A percentile compares a stretch with the other conserved stretches of the same genome.
Evolutionary conservation across 106 monocot genomes (phyloP).

Genomic region (Phalaenopsis aphrodite): DNA sequence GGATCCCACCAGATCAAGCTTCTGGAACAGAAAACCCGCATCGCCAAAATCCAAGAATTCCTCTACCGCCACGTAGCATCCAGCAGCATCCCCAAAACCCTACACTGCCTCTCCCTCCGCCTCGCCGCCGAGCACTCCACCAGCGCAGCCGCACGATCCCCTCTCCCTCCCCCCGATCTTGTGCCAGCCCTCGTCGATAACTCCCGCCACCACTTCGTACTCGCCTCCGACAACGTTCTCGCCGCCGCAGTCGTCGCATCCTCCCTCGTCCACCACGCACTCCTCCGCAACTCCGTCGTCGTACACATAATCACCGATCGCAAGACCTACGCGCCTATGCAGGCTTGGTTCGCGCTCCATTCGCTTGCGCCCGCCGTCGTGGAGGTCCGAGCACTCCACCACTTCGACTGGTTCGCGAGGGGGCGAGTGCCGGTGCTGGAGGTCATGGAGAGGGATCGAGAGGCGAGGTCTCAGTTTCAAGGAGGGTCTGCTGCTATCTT

Average conservation of each 20-base stretch:
- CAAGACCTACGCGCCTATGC: slow-evolving; percentile 69
- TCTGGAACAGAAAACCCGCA: slow-evolving; percentile 50
- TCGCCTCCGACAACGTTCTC: slow-evolving; percentile 79
- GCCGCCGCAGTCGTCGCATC: slow-evolving; percentile 56
- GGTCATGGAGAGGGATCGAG: slow-evolving; percentile 72
- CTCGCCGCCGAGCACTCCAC: slow-evolving; percentile 62
- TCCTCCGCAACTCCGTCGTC: slow-evolving; percentile 32
- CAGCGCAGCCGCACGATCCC: slow-evolving; percentile 52
- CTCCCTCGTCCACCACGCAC: slow-evolving; percentile 46
- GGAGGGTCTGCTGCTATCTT: slow-evolving; percentile 63
- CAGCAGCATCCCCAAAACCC: slow-evolving; percentile 66
- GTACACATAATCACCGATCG: slow-evolving; percentile 72
- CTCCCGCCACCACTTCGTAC: slow-evolving; percentile 56
- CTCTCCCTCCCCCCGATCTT: slow-evolving; percentile 38
- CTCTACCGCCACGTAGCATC: slow-evolving; percentile 86
- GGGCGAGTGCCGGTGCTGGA: slow-evolving; percentile 64
- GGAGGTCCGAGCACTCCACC: slow-evolving; percentile 66
- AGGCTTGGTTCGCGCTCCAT: slow-evolving; percentile 82
- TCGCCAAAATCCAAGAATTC: slow-evolving; percentile 72
- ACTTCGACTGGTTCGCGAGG: slow-evolving; percentile 75
- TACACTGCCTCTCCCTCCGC: slow-evolving; percentile 58
- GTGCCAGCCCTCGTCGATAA: slow-evolving; percentile 41
- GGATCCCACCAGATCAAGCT: slow-evolving; percentile 26
- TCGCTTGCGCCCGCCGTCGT: slow-evolving; percentile 52
- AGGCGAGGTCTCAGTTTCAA: slow-evolving; percentile 44